Evolutionary conservation across 2,329 filamentous ascomycete genomes (phyloP).

Genomic region (Pseudogymnoascus sp.): DNA sequence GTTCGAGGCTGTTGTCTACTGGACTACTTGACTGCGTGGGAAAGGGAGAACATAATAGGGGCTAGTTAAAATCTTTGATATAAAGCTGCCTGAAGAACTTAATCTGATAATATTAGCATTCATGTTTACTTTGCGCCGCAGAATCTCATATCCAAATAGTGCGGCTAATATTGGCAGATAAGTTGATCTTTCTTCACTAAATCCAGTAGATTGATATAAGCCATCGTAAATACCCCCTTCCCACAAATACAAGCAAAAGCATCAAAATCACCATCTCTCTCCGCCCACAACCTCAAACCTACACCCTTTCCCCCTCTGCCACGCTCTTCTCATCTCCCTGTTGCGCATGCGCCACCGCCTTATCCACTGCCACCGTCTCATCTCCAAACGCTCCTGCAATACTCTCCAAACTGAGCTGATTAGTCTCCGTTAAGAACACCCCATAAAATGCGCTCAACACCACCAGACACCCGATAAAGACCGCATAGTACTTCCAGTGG

Average conservation of each 20-base stretch:
- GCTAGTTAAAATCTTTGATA: not conserved
- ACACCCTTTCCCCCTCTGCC: not conserved
- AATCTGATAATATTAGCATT: not conserved
- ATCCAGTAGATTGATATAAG: not conserved
- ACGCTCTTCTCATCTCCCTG: not conserved
- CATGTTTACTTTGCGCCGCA: not conserved
- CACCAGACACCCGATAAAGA: conserved; percentile 29
- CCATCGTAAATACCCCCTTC: not conserved
- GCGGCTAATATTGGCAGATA: not conserved
- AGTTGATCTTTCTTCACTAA: not conserved
- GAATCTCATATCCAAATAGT: not conserved
- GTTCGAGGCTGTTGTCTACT: conserved; percentile 19
- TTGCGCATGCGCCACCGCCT: not conserved
- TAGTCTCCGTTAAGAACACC: conserved; percentile 32
- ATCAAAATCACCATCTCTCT: no score
- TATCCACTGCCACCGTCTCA: conserved; percentile 12
- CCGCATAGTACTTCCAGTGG: conserved; percentile 29
- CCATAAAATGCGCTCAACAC: conserved; percentile 27
- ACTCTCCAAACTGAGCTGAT: conserved; percentile 29
- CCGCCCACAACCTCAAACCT: not conserved
- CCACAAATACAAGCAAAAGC: not conserved
- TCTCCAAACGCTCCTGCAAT: conserved; percentile 31
- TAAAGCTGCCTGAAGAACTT: not conserved
- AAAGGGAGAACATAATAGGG: not conserved
- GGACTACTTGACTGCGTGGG: not conserved